phyloP scores from a whole-genome alignment of 1,139 yeast species.

The Hyphopichia fennica region DNA sequence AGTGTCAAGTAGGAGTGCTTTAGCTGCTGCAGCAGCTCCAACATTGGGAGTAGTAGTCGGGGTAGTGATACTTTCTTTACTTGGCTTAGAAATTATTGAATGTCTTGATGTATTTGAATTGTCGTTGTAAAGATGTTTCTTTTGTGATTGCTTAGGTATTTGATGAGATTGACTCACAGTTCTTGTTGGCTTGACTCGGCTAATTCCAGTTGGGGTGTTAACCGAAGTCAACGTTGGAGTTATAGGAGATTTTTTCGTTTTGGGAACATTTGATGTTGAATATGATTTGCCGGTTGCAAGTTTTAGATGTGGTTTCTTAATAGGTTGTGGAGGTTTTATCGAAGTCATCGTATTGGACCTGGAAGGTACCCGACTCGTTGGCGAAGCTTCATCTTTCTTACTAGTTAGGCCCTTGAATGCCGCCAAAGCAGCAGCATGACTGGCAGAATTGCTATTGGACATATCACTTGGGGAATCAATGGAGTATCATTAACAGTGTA shows the following conservation, averaged over 20 bases:
- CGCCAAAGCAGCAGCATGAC: constrained; percentile 37
- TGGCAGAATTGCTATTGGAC: constrained; percentile 16
- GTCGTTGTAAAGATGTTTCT: not conserved
- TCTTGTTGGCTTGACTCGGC: not conserved
- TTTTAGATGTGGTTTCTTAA: not conserved
- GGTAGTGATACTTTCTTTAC: not conserved
- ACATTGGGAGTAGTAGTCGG: not conserved
- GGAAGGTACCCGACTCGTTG: not conserved
- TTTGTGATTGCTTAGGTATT: not conserved
- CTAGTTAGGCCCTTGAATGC: constrained; percentile 25
- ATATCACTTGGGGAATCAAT: not conserved
- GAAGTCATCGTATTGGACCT: constrained; percentile 1
- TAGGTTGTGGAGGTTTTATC: not conserved
- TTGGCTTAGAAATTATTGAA: not conserved
- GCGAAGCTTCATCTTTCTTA: constrained; percentile 10
- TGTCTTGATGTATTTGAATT: not conserved
- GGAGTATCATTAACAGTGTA: not conserved
- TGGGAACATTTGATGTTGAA: not conserved
- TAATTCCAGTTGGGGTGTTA: not conserved
- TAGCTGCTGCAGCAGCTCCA: not conserved
- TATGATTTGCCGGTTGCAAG: not conserved
- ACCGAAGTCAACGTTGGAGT: not conserved
- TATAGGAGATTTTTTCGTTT: not conserved
- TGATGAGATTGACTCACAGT: not conserved
- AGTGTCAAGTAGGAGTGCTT: not conserved